A percentile compares a stretch with the other conserved stretches of the same genome.
These are phyloP conservation scores for Dictyostelium brefeldianum DNA, from an alignment of 78 protist genomes.

Conservation along the genomic window DNA sequence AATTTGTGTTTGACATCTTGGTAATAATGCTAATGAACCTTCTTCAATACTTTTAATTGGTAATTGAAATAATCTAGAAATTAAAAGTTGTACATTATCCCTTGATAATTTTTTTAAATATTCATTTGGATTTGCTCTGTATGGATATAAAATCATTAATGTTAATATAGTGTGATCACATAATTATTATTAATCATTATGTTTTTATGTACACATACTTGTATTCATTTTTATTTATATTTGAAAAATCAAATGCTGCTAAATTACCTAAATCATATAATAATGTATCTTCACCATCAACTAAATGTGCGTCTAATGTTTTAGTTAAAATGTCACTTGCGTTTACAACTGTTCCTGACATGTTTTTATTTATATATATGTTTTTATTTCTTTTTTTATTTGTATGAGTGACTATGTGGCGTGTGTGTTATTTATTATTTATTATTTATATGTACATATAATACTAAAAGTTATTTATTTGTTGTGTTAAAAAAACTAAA, in stretches of 20 bases:
- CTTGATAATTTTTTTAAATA: conserved; percentile 53
- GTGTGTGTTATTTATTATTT: too few species aligned
- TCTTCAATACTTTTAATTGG: conserved; percentile 55
- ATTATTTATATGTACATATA: not conserved
- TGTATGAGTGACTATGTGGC: too few species aligned
- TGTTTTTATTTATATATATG: conserved; percentile 8
- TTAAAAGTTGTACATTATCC: conserved; percentile 80
- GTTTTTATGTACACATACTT: conserved; percentile 28
- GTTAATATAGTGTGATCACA: not conserved
- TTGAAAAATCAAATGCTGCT: conserved; percentile 45
- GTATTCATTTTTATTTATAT: conserved; percentile 49
- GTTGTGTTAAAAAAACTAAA: not conserved
- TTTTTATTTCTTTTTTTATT: not conserved
- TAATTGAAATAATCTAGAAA: conserved; percentile 58
- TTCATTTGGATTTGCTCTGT: conserved; percentile 41
- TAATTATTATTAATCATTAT: not conserved
- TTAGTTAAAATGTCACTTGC: conserved; percentile 55
- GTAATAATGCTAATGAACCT: conserved; percentile 76
- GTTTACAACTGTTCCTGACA: conserved; percentile 27
- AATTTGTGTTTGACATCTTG: conserved; percentile 34
- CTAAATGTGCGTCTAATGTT: conserved; percentile 18
- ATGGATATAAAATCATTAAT: not conserved
- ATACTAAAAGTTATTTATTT: too few species aligned
- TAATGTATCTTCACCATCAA: conserved; percentile 59
- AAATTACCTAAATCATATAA: conserved; percentile 58